Evolutionary conservation across 441 rosid genomes (phyloP), one percentile per base, ranked within the genome.

Genomic region (Bocquillonia castaneifolia): DNA sequence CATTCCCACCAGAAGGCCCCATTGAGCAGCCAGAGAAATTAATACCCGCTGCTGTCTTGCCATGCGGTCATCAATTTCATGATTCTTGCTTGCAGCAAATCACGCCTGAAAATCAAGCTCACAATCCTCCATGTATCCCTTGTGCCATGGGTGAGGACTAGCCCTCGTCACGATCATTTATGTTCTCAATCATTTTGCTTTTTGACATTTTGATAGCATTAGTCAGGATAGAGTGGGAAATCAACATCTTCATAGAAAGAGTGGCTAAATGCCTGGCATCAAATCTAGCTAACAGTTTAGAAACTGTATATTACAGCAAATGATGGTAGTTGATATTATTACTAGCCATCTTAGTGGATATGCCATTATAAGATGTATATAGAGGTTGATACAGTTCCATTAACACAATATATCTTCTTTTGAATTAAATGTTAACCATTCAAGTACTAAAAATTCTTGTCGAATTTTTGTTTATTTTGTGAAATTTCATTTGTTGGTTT

Each of bases 11-110:
- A 50, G n/a, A n/a, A n/a, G n/a, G n/a, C n/a, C n/a, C n/a, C n/a
- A n/a, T n/a, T n/a, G n/a, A n/a, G n/a, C n/a, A n/a, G n/a, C n/a
- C n/a, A n/a, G n/a, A n/a, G n/a, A n/a, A n/a, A n/a, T n/a, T n/a
- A n/a, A n/a, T n/a, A n/a, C n/a, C 72, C 26, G 64, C 66, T 59
- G 72, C 87, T 22, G 80, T 81, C 31, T 74, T 85, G 64, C 67
- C 85, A 23, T 83, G 89, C 32, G 81, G 76, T 32, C 87, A 83
- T 73, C 60, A 68, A 29, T 85, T 79, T 72, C 89, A 85, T 45
- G 74, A 50, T 50, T 44, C 61, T 63, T 85, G 89, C 78, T 60
- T 83, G 79, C 65, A 61, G 29, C 70, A 53, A 31, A 73, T 85
- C 37, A 85, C 87, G 31, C 79, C 85, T 17, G 9, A 61, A 59